Conservation (phyloP, 2,329 filamentous ascomycete species). For the Colletotrichum kahawae region DNA sequence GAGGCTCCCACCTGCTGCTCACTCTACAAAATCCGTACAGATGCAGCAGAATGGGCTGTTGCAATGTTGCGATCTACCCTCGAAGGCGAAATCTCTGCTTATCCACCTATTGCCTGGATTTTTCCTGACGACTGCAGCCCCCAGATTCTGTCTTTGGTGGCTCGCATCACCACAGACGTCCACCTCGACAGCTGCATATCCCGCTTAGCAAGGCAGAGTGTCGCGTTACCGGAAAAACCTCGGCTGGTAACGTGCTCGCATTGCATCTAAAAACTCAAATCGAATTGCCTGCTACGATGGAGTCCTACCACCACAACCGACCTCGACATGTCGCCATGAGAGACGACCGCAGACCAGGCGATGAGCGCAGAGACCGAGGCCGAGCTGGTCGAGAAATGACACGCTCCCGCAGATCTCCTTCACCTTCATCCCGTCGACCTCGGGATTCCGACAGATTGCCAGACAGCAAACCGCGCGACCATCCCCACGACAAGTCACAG, state of each 20-base stretch:
- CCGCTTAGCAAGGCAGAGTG: neutral
- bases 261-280: slow-evolving; percentile 25
- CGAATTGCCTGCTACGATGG: slow-evolving; percentile 18
- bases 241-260: slow-evolving; percentile 17
- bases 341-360: slow-evolving; percentile 44
- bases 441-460: slow-evolving; percentile 30
- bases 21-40: neutral
- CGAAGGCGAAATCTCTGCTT: neutral
- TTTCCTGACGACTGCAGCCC: neutral
- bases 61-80: neutral
- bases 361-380: slow-evolving; percentile 45
- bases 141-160: neutral
- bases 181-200: slow-evolving; percentile 17
- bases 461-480: slow-evolving; percentile 19
- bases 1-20: neutral
- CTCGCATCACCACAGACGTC: neutral
- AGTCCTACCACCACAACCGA: slow-evolving; percentile 17
- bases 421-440: slow-evolving; percentile 27
- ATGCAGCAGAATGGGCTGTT: neutral
- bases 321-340: slow-evolving; percentile 45
- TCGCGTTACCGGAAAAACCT: slow-evolving; percentile 24
- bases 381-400: slow-evolving; percentile 42
- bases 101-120: neutral
- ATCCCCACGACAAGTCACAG: slow-evolving; percentile 15
- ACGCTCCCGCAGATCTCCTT: slow-evolving; percentile 37